Evolutionary conservation across 2,329 filamentous ascomycete species (phyloP).

Genomic region (Cyanodermella asteris): DNA sequence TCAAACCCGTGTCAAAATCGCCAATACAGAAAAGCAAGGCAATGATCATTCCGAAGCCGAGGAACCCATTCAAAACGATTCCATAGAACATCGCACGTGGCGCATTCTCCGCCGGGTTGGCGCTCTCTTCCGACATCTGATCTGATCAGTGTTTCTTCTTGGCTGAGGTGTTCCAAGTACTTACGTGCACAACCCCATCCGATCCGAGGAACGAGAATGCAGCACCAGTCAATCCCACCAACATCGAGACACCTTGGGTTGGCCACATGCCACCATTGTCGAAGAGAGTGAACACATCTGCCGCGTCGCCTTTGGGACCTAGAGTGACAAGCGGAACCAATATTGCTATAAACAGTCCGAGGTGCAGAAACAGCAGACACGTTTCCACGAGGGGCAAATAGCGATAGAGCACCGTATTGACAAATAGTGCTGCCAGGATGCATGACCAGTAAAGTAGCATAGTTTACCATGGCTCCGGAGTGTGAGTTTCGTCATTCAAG

Average conservation of each 20-base stretch:
- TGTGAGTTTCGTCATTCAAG: too few species aligned
- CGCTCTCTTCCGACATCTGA: constrained; percentile 19
- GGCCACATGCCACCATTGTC: constrained; percentile 17
- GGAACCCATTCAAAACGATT: constrained; percentile 15
- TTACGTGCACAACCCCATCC: constrained; percentile 4
- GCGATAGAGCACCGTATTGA: constrained; percentile 6
- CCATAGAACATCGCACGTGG: constrained; percentile 16
- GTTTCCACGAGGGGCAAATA: constrained; percentile 6
- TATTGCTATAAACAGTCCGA: constrained; percentile 1
- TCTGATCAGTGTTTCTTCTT: constrained; percentile 6
- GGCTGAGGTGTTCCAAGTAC: not conserved
- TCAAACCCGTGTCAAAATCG: constrained; percentile 15
- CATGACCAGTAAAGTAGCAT: too few species aligned
- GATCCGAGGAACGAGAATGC: constrained; percentile 8
- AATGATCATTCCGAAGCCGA: constrained; percentile 19
- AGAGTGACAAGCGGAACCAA: not conserved
- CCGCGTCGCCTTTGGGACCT: not conserved
- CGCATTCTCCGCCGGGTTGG: constrained; percentile 15
- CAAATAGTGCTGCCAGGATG: too few species aligned
- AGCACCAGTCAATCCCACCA: constrained; percentile 14
- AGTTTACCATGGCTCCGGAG: too few species aligned
- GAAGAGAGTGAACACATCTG: constrained; percentile 9
- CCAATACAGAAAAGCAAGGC: constrained; percentile 23
- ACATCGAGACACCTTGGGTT: constrained; percentile 15
- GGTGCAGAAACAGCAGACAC: constrained; percentile 5